Evolutionary conservation across 305 asterid genomes (phyloP), one percentile per base, ranked within the genome.

Genomic region (Fraxinus angustifolia): DNA sequence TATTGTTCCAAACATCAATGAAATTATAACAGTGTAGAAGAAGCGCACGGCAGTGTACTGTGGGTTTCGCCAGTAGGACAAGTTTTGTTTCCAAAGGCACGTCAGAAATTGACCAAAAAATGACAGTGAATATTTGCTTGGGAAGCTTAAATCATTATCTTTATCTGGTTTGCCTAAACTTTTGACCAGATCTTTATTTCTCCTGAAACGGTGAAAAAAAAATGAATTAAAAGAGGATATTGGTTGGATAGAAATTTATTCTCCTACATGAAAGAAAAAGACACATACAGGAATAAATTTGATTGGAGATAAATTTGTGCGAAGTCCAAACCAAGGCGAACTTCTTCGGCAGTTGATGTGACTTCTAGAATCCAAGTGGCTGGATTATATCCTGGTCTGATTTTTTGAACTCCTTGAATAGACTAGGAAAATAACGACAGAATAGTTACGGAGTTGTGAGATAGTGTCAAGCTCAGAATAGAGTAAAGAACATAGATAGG

Each of bases 281-380:
- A 30, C 45, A 80, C 85, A 75, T 78, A 92, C 95, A 28, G 86
- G 78, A 84, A 91, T 81, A 92, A 79, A 67, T 82, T 73, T 78
- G 97, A 90, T 82, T 78, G 84, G 73, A 85, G 89, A 85, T 92
- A 92, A 65, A 89, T 81, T 78, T 91, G 92, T 16, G 93, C 93
- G 58, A 92, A 92, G 84, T 92, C 94, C 79, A 91, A 65, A 50
- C 87, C 86, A 6, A 90, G 91, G 62, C 92, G 89, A 79, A 65
- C 82, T 87, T 91, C 95, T 87, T 89, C 94, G 3, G 89, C 87
- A 72, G 91, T 53, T 79, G 91, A 88, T 56, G 95, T 92, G 81
- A 91, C 92, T 85, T 92, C 97, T 23, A 92, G 93, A 78, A 92
- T 91, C 97, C 97, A 92, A 78, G 95, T 86, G 36, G 94, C 97